These are phyloP conservation scores for Ogataea nitratoaversa DNA, from an alignment of 805 yeast genomes.

Conservation along the genomic window DNA sequence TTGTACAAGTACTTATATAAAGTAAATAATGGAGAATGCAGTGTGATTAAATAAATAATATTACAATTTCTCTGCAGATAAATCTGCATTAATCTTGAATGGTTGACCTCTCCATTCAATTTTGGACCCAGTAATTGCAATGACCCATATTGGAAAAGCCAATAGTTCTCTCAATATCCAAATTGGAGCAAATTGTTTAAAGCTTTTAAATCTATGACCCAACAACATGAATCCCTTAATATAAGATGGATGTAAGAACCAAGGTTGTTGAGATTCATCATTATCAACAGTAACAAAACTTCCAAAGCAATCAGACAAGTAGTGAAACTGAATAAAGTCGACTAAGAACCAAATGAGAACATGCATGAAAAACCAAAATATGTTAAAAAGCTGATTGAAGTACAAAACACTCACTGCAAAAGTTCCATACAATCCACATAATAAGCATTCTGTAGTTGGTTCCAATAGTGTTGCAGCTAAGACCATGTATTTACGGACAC, in stretches of 20 bases:
- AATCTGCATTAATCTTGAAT: constrained; percentile 65
- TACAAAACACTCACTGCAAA: constrained; percentile 50
- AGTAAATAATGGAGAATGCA: too few relatives aligned
- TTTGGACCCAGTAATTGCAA: constrained; percentile 72
- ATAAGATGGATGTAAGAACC: constrained; percentile 14
- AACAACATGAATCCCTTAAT: constrained; percentile 1
- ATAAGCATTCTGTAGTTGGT: constrained; percentile 77
- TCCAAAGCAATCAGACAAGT: constrained; percentile 32
- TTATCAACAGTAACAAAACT: too few relatives aligned
- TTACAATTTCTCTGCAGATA: constrained; percentile 62
- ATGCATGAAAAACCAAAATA: constrained; percentile 45
- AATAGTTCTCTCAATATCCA: constrained; percentile 71
- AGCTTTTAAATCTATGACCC: constrained; percentile 3
- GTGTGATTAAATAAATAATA: too few relatives aligned
- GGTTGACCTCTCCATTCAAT: constrained; percentile 80
- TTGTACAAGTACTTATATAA: too few relatives aligned
- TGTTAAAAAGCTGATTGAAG: constrained; percentile 29
- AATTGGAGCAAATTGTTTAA: constrained; percentile 29
- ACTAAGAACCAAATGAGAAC: constrained; percentile 56
- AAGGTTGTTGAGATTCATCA: too few relatives aligned
- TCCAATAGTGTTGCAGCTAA: constrained; percentile 78
- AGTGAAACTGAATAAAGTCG: constrained; percentile 58
- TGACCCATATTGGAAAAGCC: constrained; percentile 81
- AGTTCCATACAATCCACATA: constrained; percentile 65
- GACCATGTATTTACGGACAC: constrained; percentile 87